A percentile compares a stretch with the other conserved stretches of the same genome.
Conservation (phyloP, 192 early-diverging fungal genomes). For the Martensiomyces pterosporus region DNA sequence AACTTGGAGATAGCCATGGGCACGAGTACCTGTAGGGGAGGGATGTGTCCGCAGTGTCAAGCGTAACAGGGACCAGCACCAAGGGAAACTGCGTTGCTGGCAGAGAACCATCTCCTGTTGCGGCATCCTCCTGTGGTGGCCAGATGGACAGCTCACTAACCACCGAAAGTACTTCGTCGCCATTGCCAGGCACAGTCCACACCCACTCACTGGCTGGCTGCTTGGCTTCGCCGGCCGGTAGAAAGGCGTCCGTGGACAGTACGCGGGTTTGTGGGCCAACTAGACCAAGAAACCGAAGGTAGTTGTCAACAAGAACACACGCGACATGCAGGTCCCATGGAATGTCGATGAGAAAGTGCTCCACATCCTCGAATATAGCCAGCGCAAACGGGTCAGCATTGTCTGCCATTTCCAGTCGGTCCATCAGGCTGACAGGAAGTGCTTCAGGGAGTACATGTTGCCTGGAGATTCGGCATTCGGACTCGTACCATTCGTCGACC, state of each 20-base stretch:
- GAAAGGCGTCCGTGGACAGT: too few relatives aligned
- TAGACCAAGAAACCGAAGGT: conserved; percentile 28
- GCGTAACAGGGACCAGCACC: conserved; percentile 16
- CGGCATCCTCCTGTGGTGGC: background rate
- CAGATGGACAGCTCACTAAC: background rate
- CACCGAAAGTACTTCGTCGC: background rate
- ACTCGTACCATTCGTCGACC: too few relatives aligned
- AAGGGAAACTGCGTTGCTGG: conserved; percentile 23
- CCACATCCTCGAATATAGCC: conserved; percentile 32
- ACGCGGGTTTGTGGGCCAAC: conserved; percentile 26
- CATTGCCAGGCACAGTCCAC: conserved; percentile 14
- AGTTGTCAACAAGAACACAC: conserved; percentile 9
- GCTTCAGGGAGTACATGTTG: background rate
- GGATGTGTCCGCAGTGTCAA: conserved; percentile 24
- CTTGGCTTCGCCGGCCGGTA: too few relatives aligned
- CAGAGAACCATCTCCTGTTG: too few relatives aligned
- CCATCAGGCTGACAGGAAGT: background rate
- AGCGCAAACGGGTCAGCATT: conserved; percentile 21
- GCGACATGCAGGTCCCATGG: conserved; percentile 5
- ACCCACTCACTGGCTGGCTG: too few relatives aligned
- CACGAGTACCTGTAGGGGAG: conserved; percentile 17
- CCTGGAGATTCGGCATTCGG: too few relatives aligned
- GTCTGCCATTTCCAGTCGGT: background rate
- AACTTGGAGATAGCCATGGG: conserved; percentile 10
- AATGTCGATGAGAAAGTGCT: conserved; percentile 28